Base-by-base conservation (phyloP, 192 early-diverging fungal species). In the Diversispora epigaea region DNA sequence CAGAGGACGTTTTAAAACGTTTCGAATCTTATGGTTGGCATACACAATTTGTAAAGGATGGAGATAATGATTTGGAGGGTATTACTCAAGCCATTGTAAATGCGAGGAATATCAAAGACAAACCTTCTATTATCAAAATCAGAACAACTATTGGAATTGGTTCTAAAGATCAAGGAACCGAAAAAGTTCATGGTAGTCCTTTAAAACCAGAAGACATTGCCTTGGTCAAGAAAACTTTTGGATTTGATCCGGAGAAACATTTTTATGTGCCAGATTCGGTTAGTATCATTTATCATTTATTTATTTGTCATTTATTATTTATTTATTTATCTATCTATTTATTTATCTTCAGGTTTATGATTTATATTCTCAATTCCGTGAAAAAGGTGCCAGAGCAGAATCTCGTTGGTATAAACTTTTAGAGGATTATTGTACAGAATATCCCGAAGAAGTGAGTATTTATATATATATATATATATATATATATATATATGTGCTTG, bases 11-110 rank as follows among this genome's bases (percentile, higher is more conserved):
- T 46, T 78, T 82, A 56, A 85, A 93, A 84, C 91, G 96, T 69
- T 96, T 91, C 82, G 91, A 93, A 77, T 79, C 96, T 50, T 99
- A 97, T 79, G 97, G 94, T 54, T 99, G 96, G 96, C 95, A 98
- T 77, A 91, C 90, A 41, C 85, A 84, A 73, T 50, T 83, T 57
- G 82, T 98, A 15, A 82, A 77, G 4, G 92, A 98, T 78, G 96
- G 96, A 78, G 90, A 98, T 82, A 76, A 78, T 75, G 94, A 96
- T 71, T 79, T 93, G 11, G 89, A 82, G 0, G 83, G 83, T 10
- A 88, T 98, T 64, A 78, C 87, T 60, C 80, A 79, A 22, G 96
- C 96, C 63, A 90, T 98, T 61, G 90, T 88, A 54, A 78, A 82
- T 14, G 96, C 97, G 21, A 93, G 93, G 86, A 80, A 84, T 57